Evolutionary conservation across 257 asterid species (phyloP), one percentile per base, ranked within the genome.

Genomic region (Solanum commersonii): DNA sequence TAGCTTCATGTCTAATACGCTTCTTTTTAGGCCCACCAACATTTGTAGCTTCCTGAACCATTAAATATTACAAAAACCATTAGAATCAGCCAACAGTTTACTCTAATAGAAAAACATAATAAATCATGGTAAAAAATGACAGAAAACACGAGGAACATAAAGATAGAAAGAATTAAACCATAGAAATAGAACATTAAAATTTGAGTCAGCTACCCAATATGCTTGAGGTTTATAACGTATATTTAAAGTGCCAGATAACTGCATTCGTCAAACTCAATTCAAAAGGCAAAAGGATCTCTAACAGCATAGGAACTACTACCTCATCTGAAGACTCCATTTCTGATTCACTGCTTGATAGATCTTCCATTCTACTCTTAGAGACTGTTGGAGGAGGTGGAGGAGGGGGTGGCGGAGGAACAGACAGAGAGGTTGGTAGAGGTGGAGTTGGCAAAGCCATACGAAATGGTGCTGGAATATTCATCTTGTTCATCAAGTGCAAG

Each of bases 301-400:
- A 81, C 42, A 49, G 42, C 42, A 46, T 81, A 81, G 42, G 38
- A 46, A 34, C 77, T 56, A 87, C 87, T 82, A 96, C 98, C 98
- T 96, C 99, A 88, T 96, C 98, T 76, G 99, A 97, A 83, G 99
- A 97, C 93, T 93, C 97, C 96, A 96, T 91, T 93, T 97, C 99
- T 27, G 99, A 96, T 89, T 95, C 99, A 74, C 94, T 92, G 83
- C 96, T 94, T 59, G 94, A 93, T 74, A 88, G 60, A 89, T 78
- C 89, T 40, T 90, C 93, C 88, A 86, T 31, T 56, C 83, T 89
- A 91, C 94, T 88, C 88, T 89, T 92, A 44, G 88, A 70, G 87
- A 88, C 85, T 81, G 83, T 88, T n/a, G 94, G 96, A 88, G 95
- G 94, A 78, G 95, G 94, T 27, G 93, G 93, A 25, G 91, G 89